Conservation (phyloP, 2,329 filamentous ascomycete genomes). For the Cladophialophora carrionii region DNA sequence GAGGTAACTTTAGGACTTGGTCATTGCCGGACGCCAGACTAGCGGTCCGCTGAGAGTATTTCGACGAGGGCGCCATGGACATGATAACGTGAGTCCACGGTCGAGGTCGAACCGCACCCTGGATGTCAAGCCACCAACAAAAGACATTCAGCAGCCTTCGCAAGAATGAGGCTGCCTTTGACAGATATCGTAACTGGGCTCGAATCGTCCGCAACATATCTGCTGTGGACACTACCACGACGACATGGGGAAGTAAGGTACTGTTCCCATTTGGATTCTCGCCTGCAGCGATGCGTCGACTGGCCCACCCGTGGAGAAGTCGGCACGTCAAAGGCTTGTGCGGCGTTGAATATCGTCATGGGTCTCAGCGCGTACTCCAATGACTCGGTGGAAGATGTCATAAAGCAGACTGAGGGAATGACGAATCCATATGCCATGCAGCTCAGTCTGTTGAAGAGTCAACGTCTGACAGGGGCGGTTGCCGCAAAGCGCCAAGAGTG, state of each 20-base stretch:
- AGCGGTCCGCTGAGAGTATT: constrained; percentile 52
- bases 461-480: constrained; percentile 51
- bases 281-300: constrained; percentile 58
- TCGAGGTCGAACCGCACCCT: constrained; percentile 33
- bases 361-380: constrained; percentile 55
- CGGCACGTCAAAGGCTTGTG: constrained; percentile 54
- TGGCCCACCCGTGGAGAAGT: constrained; percentile 58
- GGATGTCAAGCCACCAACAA: constrained; percentile 5
- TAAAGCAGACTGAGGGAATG: constrained; percentile 39
- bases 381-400: constrained; percentile 53
- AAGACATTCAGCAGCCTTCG: constrained; percentile 40
- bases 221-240: constrained; percentile 46
- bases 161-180: constrained; percentile 59
- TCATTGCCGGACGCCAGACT: neutral
- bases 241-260: constrained; percentile 51
- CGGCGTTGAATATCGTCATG: constrained; percentile 51
- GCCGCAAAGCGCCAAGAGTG: constrained; percentile 51
- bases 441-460: constrained; percentile 31
- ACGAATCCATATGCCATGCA: constrained; percentile 40
- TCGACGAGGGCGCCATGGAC: constrained; percentile 62
- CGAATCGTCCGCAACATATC: constrained; percentile 47
- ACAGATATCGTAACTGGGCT: constrained; percentile 53
- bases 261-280: constrained; percentile 58
- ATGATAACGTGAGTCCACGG: constrained; percentile 49
- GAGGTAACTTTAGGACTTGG: constrained; percentile 11